Conservation (phyloP, 139 green algal genomes). For the Tetradesmus lagerheimii region DNA sequence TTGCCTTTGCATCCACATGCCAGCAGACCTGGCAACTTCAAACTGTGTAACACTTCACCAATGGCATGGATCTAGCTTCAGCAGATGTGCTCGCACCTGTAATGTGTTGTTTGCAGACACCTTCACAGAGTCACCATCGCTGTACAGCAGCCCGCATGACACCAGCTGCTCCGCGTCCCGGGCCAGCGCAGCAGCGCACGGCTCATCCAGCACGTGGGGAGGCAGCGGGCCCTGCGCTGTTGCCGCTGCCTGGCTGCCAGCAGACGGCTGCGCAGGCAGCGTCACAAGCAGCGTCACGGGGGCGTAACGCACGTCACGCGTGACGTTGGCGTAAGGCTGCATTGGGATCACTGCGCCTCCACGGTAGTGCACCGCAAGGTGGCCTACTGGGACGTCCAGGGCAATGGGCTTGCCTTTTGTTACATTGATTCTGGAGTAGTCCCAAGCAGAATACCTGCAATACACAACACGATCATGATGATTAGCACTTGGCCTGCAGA, state of each 20-base stretch:
- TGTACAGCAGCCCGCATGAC: conserved; percentile 36
- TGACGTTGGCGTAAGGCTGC: conserved; percentile 44
- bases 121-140: neutral
- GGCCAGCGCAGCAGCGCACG: neutral
- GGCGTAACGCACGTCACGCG: conserved; percentile 10
- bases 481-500: too few species aligned
- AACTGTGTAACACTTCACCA: too few species aligned
- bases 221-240: conserved; percentile 3
- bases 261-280: conserved; percentile 21
- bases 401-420: neutral
- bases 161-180: neutral
- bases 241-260: neutral
- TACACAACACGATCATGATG: too few species aligned
- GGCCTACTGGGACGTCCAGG: conserved; percentile 53
- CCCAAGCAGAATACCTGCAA: conserved; percentile 40
- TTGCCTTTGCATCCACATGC: too few species aligned
- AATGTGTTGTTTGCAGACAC: neutral
- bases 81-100: neutral
- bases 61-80: too few species aligned
- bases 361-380: conserved; percentile 58
- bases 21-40: too few species aligned
- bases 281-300: conserved; percentile 59
- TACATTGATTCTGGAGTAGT: conserved; percentile 17
- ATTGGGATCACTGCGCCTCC: conserved; percentile 65
- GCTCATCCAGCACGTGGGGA: conserved; percentile 12